A percentile compares a stretch with the other conserved stretches of the same genome.
Conservation (phyloP, 78 protist genomes). For the Protostelium mycophagum region DNA sequence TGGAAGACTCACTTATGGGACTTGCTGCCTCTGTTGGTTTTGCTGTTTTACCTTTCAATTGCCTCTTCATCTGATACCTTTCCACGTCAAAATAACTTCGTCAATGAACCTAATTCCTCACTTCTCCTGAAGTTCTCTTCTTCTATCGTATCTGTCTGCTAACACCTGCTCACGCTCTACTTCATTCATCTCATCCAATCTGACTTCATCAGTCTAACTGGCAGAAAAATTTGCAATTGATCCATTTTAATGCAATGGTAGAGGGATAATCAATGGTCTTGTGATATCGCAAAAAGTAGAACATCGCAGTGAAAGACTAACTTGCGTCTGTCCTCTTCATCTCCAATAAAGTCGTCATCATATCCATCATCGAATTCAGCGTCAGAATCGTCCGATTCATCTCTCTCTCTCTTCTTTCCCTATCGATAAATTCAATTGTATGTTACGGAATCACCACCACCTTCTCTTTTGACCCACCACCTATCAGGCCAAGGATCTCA, state of each 20-base stretch:
- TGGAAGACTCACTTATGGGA: neutral
- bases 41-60: neutral
- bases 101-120: neutral
- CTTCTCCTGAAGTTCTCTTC: neutral
- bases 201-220: neutral
- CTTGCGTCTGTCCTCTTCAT: neutral
- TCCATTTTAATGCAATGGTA: too few relatives aligned
- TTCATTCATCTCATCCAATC: neutral
- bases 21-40: neutral
- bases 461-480: too few relatives aligned
- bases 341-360: neutral
- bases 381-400: neutral
- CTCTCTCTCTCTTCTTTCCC: too few relatives aligned
- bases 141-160: neutral
- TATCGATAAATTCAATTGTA: too few relatives aligned
- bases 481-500: too few relatives aligned
- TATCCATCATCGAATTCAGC: neutral
- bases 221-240: too few relatives aligned
- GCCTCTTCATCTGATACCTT: neutral
- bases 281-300: too few relatives aligned
- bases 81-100: neutral
- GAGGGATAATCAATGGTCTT: too few relatives aligned
- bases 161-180: neutral
- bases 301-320: too few relatives aligned
- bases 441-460: too few relatives aligned